These are phyloP conservation scores for Cucumis cinereus DNA, from an alignment of 306 rosid genomes.

Conservation along the genomic window DNA sequence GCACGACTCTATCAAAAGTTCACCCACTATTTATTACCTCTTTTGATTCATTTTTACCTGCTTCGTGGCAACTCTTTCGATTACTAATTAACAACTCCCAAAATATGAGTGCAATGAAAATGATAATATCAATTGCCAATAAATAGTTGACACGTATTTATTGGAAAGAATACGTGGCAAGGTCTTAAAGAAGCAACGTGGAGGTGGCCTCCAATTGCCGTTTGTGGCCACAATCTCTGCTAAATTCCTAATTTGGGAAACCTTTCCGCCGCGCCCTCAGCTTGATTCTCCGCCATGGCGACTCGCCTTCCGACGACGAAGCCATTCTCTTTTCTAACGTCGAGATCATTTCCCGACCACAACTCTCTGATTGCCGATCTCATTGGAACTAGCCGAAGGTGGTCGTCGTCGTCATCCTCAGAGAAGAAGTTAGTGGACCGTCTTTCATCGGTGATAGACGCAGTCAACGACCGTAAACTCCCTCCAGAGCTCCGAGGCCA, in stretches of 20 bases:
- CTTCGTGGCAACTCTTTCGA: no score
- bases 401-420: neutral
- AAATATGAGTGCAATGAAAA: no score
- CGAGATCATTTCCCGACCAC: constrained; percentile 12
- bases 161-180: neutral
- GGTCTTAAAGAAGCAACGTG: neutral
- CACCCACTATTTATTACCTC: no score
- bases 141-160: neutral
- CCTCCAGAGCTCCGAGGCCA: constrained; percentile 88
- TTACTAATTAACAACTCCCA: no score
- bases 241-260: neutral
- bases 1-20: no score
- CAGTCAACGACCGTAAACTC: constrained; percentile 64
- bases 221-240: neutral
- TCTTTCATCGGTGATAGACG: constrained; percentile 59
- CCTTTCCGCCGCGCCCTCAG: neutral
- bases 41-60: no score
- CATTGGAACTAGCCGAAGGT: constrained; percentile 5
- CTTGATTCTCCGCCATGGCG: constrained; percentile 25
- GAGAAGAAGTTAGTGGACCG: constrained; percentile 57
- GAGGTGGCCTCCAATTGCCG: neutral
- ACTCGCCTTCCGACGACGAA: constrained; percentile 21
- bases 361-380: neutral
- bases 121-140: neutral
- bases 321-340: constrained; percentile 9